Evolutionary conservation across 1,284 basidiomycete genomes (phyloP).

Genomic region (Sphaerobolus stellatus): DNA sequence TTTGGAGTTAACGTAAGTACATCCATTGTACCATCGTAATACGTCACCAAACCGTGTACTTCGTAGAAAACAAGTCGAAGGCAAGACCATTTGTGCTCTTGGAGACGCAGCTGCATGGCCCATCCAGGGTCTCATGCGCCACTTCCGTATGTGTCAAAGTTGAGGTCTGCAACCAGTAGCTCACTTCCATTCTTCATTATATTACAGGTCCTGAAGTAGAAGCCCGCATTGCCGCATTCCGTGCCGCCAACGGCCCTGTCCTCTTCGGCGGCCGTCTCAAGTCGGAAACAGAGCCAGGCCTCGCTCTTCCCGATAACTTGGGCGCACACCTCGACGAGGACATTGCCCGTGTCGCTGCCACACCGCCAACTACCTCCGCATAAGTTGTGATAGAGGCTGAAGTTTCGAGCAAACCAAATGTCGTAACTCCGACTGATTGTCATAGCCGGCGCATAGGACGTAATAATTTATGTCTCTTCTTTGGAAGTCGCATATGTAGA

Average conservation of each 20-base stretch:
- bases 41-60: conserved; percentile 8
- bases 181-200: background rate
- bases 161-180: background rate
- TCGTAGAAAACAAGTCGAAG: conserved; percentile 92
- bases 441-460: too few relatives aligned
- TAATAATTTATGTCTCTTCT: too few relatives aligned
- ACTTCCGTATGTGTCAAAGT: conserved; percentile 67
- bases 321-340: conserved; percentile 49
- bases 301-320: conserved; percentile 82
- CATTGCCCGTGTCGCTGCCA: background rate
- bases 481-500: too few relatives aligned
- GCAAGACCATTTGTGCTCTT: conserved; percentile 92
- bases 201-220: conserved; percentile 76
- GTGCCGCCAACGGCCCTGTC: conserved; percentile 78
- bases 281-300: conserved; percentile 64
- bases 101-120: conserved; percentile 99
- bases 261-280: conserved; percentile 85
- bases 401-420: too few relatives aligned
- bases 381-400: too few relatives aligned
- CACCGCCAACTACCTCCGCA: background rate
- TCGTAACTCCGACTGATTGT: too few relatives aligned
- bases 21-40: background rate
- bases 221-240: conserved; percentile 78
- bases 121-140: conserved; percentile 93
- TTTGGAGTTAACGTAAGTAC: conserved; percentile 78